These are phyloP conservation scores for Mortierella sp. DNA, from an alignment of 371 early-diverging fungal species.

Conservation along the genomic window DNA sequence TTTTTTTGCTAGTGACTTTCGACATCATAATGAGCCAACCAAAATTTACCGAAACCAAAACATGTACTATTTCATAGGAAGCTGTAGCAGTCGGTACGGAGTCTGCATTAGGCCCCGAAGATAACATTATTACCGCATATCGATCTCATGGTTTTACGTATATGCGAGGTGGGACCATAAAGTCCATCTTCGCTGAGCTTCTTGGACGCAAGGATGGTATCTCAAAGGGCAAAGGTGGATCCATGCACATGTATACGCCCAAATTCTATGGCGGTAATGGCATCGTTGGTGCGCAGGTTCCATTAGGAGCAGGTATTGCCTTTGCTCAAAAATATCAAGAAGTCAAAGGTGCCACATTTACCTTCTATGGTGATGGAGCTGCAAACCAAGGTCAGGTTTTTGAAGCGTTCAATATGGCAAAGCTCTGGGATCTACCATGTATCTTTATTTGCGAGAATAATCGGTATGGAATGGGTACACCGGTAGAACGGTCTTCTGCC, in stretches of 20 bases:
- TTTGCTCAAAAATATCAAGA: slow-evolving; percentile 95
- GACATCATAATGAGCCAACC: slow-evolving; percentile 1
- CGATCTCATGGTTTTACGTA: slow-evolving; percentile 99
- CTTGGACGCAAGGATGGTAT: slow-evolving; percentile 91
- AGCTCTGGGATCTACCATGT: slow-evolving; percentile 97
- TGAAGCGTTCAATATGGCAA: slow-evolving; percentile 99
- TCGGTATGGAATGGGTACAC: slow-evolving; percentile 99
- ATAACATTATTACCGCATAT: slow-evolving; percentile 98
- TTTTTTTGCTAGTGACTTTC: not conserved
- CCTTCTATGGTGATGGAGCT: slow-evolving; percentile 99
- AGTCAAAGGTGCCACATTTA: slow-evolving; percentile 85
- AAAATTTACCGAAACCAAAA: not conserved
- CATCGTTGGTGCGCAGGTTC: slow-evolving; percentile 99
- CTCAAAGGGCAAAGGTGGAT: slow-evolving; percentile 99
- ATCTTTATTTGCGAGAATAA: slow-evolving; percentile 99
- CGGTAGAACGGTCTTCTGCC: slow-evolving; percentile 92
- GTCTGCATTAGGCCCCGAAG: slow-evolving; percentile 85
- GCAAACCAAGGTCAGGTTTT: slow-evolving; percentile 99
- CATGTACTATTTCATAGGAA: slow-evolving; percentile 70
- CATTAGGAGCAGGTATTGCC: slow-evolving; percentile 97
- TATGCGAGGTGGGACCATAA: slow-evolving; percentile 85
- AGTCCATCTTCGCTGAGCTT: slow-evolving; percentile 87
- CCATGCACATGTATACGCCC: slow-evolving; percentile 99
- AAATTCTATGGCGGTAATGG: slow-evolving; percentile 99
- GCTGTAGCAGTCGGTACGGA: slow-evolving; percentile 97